Base-by-base conservation (phyloP, 345 rosid genomes). In the thale cress (Arabidopsis thaliana) region DNA sequence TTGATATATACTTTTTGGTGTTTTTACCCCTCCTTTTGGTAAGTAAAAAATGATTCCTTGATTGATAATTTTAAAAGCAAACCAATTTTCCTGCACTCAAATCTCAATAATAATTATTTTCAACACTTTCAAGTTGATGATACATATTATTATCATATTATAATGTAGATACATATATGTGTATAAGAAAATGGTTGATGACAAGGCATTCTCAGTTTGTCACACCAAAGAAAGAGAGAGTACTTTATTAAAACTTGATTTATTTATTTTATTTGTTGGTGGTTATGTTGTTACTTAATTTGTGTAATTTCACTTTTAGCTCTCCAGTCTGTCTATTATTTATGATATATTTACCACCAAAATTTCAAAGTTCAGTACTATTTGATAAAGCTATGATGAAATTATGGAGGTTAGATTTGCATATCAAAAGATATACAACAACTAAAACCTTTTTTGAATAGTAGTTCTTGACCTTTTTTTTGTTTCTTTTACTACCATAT, bases 261-360 rank as follows among this genome's bases (percentile, higher is more conserved):
- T 25, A 7, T 25, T 16, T 16, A 16, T 16, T 16, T 16, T 57
- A 28, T 57, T 36, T 46, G 32, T 55, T 70, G 65, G 75, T 77
- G 28, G 67, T 64, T 69, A n/a, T 44, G 44, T 62, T 56, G 44
- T 78, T 72, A 51, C 73, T 78, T 50, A 66, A 65, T 51, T 65
- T 78, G 73, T 65, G 81, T 72, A 78, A 67, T 72, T 72, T 72
- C 33, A 65, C 77, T 78, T 78, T 78, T 71, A 41, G 68, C 23
- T 78, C 73, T 78, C 72, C 5, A 40, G 57, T 71, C 73, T 62
- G 76, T 48, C 60, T 41, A 56, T 51, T 69, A 56, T 51, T 69
- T 52, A 78, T 50, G 69, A 58, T 34, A 57, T 40, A 32, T 22
- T 71, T 60, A 71, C 80, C 67, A 40, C 68, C 20, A 58, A 36